Evolutionary conservation across 1,284 basidiomycete species (phyloP), one percentile per base, ranked within the genome.

Genomic region (Hortiboletus rubellus): DNA sequence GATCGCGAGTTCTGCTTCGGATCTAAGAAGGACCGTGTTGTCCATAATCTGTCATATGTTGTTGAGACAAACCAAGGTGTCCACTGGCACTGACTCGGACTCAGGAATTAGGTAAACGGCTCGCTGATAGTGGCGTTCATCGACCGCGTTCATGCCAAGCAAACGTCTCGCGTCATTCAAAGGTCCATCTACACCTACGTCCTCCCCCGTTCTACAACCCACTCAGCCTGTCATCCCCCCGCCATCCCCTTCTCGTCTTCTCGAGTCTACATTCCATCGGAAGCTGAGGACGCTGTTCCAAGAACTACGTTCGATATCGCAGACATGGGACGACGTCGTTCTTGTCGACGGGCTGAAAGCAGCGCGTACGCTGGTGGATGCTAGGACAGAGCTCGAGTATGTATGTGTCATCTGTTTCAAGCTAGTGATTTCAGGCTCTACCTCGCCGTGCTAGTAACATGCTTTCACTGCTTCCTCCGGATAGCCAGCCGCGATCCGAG

Each of bases 291-390:
- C 80, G 3, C 69, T 81, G 9, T 72, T 92, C 37, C 82, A 84
- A 53, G 89, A 92, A 60, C 66, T 92, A 22, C 80, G 81, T 6
- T 70, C 76, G 14, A 77, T 82, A 34, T 73, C 84, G 9, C 77
- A 83, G 57, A 87, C 83, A 50, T 92, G 90, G 91, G 87, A 92
- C 60, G 84, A 90, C 60, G 76, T 92, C 50, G 83, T 91, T 2
- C 77, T 87, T 15, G 66, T 85, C n/a, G 89, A 92, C 64, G 91
- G 91, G 3, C 70, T 90, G 27, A 87, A 83, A 63, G 81, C 86
- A 6, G 82, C 80, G 7, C 83, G 79, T 58, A 80, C 74, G 53
- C 75, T 91, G 33, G 79, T 89, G 7, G 89, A 92, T 65, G 74
- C 86, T 15, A 77, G 90, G 48, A 92, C 90, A 27, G 89, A 91